A percentile compares a stretch with the other conserved stretches of the same genome.
These are phyloP conservation scores for Zopfia rhizophila DNA, from an alignment of 2,329 filamentous ascomycete genomes.

Conservation along the genomic window DNA sequence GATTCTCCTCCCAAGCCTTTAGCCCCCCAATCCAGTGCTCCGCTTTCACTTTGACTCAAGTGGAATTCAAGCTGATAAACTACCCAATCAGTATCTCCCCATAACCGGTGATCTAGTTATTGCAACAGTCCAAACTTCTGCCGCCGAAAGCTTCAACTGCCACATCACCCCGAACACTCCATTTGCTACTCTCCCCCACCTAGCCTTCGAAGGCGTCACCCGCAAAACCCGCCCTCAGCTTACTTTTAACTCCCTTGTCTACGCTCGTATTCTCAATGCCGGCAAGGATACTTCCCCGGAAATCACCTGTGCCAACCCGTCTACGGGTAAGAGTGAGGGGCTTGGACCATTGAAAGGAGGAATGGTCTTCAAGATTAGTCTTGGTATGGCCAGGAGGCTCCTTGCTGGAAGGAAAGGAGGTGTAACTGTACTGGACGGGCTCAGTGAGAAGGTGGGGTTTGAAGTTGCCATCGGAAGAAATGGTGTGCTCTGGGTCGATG, in stretches of 20 bases:
- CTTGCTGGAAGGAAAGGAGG: conserved; percentile 70
- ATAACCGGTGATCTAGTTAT: conserved; percentile 86
- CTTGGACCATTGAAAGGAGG: conserved; percentile 85
- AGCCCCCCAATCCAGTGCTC: not conserved
- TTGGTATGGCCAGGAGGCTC: conserved; percentile 82
- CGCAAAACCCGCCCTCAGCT: conserved; percentile 91
- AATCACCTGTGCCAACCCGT: conserved; percentile 85
- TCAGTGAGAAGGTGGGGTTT: conserved; percentile 85
- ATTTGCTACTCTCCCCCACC: conserved; percentile 78
- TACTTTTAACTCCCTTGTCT: conserved; percentile 79
- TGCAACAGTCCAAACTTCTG: conserved; percentile 81
- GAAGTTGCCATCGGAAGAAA: conserved; percentile 95
- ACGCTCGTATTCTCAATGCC: conserved; percentile 82
- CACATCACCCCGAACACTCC: conserved; percentile 72
- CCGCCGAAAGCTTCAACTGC: conserved; percentile 82
- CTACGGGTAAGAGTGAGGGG: conserved; percentile 88
- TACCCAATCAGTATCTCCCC: conserved; percentile 74
- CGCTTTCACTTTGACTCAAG: not conserved
- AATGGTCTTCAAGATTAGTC: conserved; percentile 84
- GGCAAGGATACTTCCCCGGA: conserved; percentile 77
- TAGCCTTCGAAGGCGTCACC: conserved; percentile 92
- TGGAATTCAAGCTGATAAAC: conserved; percentile 40
- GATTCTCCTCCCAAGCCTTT: not conserved
- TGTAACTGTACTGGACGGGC: conserved; percentile 79
- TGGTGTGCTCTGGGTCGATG: conserved; percentile 91